These are phyloP conservation scores for Macaranga tanarius DNA, from an alignment of 441 rosid genomes.

Conservation along the genomic window DNA sequence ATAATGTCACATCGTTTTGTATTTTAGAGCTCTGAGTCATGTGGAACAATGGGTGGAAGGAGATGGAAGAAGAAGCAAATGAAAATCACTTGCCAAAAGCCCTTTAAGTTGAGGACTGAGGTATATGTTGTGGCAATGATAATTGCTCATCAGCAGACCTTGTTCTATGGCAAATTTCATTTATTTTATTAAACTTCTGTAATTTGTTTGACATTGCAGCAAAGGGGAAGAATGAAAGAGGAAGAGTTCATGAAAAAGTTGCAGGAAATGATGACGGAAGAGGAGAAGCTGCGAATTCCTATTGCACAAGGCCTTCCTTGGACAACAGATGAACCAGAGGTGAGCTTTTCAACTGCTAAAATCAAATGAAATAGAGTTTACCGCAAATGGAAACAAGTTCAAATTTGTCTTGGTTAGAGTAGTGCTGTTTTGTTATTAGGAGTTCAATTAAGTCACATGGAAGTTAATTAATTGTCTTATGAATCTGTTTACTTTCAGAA, in stretches of 20 bases:
- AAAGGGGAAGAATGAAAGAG: conserved; percentile 84
- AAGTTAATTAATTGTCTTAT: neutral
- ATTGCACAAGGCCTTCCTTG: conserved; percentile 96
- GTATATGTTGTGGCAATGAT: conserved; percentile 32
- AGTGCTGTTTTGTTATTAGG: neutral
- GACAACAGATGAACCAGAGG: conserved; percentile 98
- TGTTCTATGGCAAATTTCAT: conserved; percentile 11
- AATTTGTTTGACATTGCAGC: conserved; percentile 38
- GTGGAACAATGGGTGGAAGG: conserved; percentile 59
- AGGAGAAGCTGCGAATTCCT: conserved; percentile 72
- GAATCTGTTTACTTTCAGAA: conserved; percentile 40
- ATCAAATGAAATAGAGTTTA: neutral
- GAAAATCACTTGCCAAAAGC: conserved; percentile 67
- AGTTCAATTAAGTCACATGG: neutral
- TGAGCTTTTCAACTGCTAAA: conserved; percentile 24
- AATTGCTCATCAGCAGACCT: neutral
- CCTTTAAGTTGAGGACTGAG: conserved; percentile 89
- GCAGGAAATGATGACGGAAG: conserved; percentile 62
- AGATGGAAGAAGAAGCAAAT: conserved; percentile 72
- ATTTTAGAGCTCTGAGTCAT: conserved; percentile 71
- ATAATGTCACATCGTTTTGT: conserved; percentile 16
- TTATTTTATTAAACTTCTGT: conserved; percentile 19
- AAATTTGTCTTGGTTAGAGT: neutral
- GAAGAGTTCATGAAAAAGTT: conserved; percentile 78
- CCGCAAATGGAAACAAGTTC: neutral